Conservation (phyloP, 139 green algal genomes). For the Marvania coccoides region DNA sequence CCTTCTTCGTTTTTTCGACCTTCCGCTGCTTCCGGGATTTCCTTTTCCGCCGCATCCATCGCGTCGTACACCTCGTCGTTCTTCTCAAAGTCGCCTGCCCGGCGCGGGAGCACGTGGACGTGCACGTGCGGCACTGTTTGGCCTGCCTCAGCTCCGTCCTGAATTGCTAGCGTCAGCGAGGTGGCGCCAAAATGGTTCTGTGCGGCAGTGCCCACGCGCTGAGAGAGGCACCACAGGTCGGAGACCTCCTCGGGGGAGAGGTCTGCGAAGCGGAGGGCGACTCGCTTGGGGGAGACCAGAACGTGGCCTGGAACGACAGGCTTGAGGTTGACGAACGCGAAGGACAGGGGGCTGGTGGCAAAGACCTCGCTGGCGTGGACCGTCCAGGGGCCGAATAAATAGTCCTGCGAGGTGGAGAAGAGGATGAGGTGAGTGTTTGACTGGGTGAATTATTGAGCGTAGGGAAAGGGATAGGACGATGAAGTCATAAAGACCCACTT, state of each 20-base stretch:
- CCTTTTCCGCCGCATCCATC: slow-evolving; percentile 40
- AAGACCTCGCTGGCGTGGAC: slow-evolving; percentile 74
- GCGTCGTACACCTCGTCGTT: slow-evolving; percentile 92
- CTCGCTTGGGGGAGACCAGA: slow-evolving; percentile 71
- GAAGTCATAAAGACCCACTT: neutral
- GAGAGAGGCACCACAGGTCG: slow-evolving; percentile 79
- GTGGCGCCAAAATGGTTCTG: slow-evolving; percentile 53
- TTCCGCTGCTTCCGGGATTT: neutral
- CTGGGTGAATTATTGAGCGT: neutral
- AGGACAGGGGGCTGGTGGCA: slow-evolving; percentile 47
- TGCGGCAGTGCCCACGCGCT: slow-evolving; percentile 44
- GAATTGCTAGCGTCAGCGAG: slow-evolving; percentile 77
- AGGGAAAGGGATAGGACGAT: neutral
- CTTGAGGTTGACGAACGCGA: slow-evolving; percentile 94
- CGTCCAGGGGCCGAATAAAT: slow-evolving; percentile 58
- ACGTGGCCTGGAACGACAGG: slow-evolving; percentile 94
- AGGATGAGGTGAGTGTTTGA: neutral
- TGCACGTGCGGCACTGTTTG: slow-evolving; percentile 96
- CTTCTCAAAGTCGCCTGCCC: slow-evolving; percentile 70
- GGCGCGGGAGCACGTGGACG: slow-evolving; percentile 89
- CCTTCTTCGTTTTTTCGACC: too few relatives aligned
- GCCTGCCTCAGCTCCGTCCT: slow-evolving; percentile 69
- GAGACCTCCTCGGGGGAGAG: slow-evolving; percentile 70
- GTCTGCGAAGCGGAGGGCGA: slow-evolving; percentile 68
- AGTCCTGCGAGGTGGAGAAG: slow-evolving; percentile 19